Base-by-base conservation (phyloP, 2,329 filamentous ascomycete genomes). In the Hyphodiscus sp. region DNA sequence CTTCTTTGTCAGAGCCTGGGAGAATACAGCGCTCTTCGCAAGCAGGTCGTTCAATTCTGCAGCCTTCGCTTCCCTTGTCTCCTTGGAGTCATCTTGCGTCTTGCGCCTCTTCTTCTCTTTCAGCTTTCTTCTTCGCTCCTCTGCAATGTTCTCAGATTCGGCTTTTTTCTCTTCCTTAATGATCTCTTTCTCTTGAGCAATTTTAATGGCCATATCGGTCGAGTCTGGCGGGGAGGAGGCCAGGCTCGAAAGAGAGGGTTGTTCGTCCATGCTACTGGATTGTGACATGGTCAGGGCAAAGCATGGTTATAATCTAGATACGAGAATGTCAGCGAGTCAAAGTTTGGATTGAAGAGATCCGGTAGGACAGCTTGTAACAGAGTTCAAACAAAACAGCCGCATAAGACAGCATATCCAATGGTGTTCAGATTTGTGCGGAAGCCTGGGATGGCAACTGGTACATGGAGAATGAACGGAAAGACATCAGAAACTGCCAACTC, bases 1-100 rank as follows among this genome's bases (percentile, higher is more conserved):
- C 67, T 84, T 85, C 52, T 80, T 78, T 0, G 81, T 85, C 1
- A 86, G 64, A 10, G 85, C 83, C 41, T 83, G 78, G 20, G 78
- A 80, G 53, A 85, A 86, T 0, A 80, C 76, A 10, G 76, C 79
- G 47, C 79, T 82, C 63, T 85, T 81, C 43, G 72, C 73, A 0
- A 86, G 70, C 1, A 86, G 69, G 47, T 80, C 76, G 23, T 85
- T 80, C 0, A 86, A 69, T 53, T 85, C 78, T 44, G 73, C 74
- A 0, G 80, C 81, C 60, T 85, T 84, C 0, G 71, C 72, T 45
- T 82, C 79, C 1, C 79, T 71, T 57, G 85, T 80, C 1, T 72
- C 68, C 52, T 78, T 76, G 1, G 75, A 77, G 46, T 80, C 69
- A 45, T 61, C 53, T 41, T 78, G 67, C 20, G 50, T 41, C 0